A percentile compares a stretch with the other conserved stretches of the same genome.
These are phyloP conservation scores for Elaeis oleifera DNA, from an alignment of 202 grass and related monocot genomes.

Conservation along the genomic window DNA sequence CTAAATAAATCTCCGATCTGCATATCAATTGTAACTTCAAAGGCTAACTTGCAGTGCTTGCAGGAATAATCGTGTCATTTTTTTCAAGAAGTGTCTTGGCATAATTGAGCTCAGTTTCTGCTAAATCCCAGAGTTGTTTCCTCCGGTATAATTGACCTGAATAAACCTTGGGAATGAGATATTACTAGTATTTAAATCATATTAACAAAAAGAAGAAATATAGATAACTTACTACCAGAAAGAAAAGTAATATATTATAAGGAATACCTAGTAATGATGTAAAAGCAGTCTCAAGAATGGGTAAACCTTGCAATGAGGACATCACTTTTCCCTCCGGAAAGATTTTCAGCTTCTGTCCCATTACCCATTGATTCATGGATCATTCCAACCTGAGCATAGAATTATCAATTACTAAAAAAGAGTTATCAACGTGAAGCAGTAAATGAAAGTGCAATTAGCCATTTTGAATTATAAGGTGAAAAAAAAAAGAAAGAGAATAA, in stretches of 20 bases:
- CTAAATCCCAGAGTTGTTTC: constrained; percentile 49
- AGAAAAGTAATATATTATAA: constrained; percentile 1
- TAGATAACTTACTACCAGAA: neutral
- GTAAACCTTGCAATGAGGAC: constrained; percentile 41
- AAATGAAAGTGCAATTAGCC: too few relatives aligned
- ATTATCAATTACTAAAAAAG: constrained; percentile 8
- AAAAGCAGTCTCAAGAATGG: constrained; percentile 62
- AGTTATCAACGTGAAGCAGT: too few relatives aligned
- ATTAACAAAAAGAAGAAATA: constrained; percentile 9
- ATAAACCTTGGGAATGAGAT: constrained; percentile 16
- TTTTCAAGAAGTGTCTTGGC: constrained; percentile 46
- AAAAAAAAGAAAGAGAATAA: constrained; percentile 16
- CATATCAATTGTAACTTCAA: constrained; percentile 54
- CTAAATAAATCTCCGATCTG: constrained; percentile 56
- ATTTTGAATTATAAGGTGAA: too few relatives aligned
- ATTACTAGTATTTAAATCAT: constrained; percentile 1
- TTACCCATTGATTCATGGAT: constrained; percentile 67
- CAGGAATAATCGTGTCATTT: constrained; percentile 46
- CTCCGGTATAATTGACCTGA: constrained; percentile 76
- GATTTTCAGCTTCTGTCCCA: constrained; percentile 65
- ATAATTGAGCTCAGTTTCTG: constrained; percentile 44
- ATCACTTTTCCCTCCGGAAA: constrained; percentile 62
- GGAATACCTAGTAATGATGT: constrained; percentile 49
- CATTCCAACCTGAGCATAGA: constrained; percentile 46
- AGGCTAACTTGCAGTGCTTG: constrained; percentile 36